Evolutionary conservation across 192 early-diverging fungal genomes (phyloP), one percentile per base, ranked within the genome.

Genomic region (Linnemannia exigua): DNA sequence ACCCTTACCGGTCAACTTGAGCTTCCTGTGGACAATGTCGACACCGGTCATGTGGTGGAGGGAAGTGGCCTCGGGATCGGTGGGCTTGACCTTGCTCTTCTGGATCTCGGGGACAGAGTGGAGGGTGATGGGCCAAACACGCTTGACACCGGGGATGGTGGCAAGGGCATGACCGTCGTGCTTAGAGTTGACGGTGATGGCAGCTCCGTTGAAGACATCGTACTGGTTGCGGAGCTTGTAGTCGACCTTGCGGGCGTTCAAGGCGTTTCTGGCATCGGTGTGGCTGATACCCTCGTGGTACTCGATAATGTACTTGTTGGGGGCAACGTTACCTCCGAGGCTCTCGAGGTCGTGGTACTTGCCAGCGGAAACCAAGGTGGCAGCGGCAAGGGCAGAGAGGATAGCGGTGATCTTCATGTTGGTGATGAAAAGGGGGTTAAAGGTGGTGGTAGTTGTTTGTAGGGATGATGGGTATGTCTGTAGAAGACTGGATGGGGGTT

Each of bases 71-170:
- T 58, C 80, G n/a, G 51, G 78, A 28, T 74, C 76, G 7, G 67
- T 80, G 31, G 67, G 46, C 78, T 82, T 75, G 46, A 46, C 77
- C 11, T 36, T 81, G 48, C 36, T 52, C 67, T 70, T 66, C 51
- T 74, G 71, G 31, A 61, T 5, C 76, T 75, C 74, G 38, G 82
- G 82, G 28, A 84, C 38, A 11, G 44, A 54, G 67, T 83, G 66
- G 52, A 86, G 70, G 77, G 90, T 89, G 67, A 92, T 79, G 38
- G 88, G 91, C 90, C 89, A 90, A 54, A 88, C 72, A 41, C 72
- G 51, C 80, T 88, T 88, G 48, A 90, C 76, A 14, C 72, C 82
- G 15, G 70, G 51, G 22, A 87, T 72, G 41, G 73, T 67, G 50
- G 83, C 68, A 67, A 89, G 79, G 12, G 63, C 67, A 5, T 74